Percentiles rank a stretch among this genome's conserved stretches.
These are phyloP conservation scores for Debaryomyces subglobosus DNA, from an alignment of 1,139 yeast species.

Conservation along the genomic window DNA sequence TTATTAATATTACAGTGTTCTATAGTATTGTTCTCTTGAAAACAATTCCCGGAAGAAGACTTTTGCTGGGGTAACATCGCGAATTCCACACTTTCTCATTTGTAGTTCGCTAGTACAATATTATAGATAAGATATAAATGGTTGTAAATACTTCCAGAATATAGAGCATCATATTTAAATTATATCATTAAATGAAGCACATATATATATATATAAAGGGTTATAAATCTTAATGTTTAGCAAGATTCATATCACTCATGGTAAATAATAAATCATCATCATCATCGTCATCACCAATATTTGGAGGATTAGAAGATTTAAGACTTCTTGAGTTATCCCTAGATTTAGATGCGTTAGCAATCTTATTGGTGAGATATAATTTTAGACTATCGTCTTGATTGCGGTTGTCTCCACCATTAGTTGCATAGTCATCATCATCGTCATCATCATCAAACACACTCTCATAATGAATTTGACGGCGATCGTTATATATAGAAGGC, in stretches of 20 bases:
- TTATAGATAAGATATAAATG: not conserved
- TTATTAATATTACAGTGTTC: not conserved
- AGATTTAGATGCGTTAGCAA: not conserved
- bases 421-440: conserved; percentile 36
- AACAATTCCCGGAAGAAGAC: not conserved
- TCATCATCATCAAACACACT: conserved; percentile 58
- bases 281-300: conserved; percentile 46
- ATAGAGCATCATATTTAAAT: not conserved
- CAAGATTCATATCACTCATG: conserved; percentile 83
- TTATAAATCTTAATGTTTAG: conserved; percentile 23
- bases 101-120: not conserved
- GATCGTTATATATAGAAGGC: conserved; percentile 33
- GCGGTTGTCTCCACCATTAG: conserved; percentile 4
- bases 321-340: conserved; percentile 3
- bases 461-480: conserved; percentile 43
- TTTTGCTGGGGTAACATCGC: conserved; percentile 7
- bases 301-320: conserved; percentile 10
- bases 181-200: not conserved
- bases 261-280: conserved; percentile 85
- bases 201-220: conserved; percentile 1
- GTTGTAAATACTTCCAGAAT: not conserved
- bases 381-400: not conserved
- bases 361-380: conserved; percentile 1
- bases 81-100: not conserved
- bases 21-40: not conserved